Base-by-base conservation (phyloP, 192 early-diverging fungal species). In the Phlyctochytrium arcticum region DNA sequence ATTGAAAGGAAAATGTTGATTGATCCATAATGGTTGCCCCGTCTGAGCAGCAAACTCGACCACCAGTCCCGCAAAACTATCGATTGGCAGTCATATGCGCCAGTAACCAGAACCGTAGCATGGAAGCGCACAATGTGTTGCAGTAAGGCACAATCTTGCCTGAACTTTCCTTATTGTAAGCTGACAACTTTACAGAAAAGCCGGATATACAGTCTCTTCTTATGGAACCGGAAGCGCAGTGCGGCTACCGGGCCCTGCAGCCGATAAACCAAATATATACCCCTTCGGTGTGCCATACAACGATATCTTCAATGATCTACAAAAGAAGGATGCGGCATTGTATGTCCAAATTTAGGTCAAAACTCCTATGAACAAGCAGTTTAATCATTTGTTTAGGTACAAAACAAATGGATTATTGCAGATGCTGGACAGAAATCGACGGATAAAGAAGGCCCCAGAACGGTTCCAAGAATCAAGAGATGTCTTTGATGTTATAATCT, bases 341-440 rank as follows among this genome's bases (percentile, higher is more conserved):
- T 89, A 78, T 71, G 78, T 69, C 15, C 30, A 21, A 10, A 42
- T 39, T 49, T 44, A 44, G 24, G 17, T 17, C 53, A 3, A 19
- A 12, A 2, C 15, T 19, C 1, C 19, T 62, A 17, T 3, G 6
- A 19, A 76, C 36, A 42, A 9, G 31, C 33, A 57, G 26, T 56
- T 3, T 27, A 8, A 31, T 6, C 2, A 24, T 17, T 9, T 26
- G 23, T 29, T 39, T 60, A 90, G 86, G 36, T 95, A 98, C 67
- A 87, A 90, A 17, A 82, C 85, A 36, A 96, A 95, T 64, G 94
- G 95, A 2, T 73, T 98, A 3, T 69, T 98, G 26, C 49, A 59
- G 6, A 98, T 98, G 96, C 76, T 97, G 39, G 92, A 96, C 63
- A 81, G 96, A n/a, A 98, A 98, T 68, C 76, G 88, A n/a, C 87